Percentiles rank a stretch among this genome's conserved stretches.
phyloP scores from a whole-genome alignment of 768 basidiomycete species.

The Naganishia vaughanmartiniae region DNA sequence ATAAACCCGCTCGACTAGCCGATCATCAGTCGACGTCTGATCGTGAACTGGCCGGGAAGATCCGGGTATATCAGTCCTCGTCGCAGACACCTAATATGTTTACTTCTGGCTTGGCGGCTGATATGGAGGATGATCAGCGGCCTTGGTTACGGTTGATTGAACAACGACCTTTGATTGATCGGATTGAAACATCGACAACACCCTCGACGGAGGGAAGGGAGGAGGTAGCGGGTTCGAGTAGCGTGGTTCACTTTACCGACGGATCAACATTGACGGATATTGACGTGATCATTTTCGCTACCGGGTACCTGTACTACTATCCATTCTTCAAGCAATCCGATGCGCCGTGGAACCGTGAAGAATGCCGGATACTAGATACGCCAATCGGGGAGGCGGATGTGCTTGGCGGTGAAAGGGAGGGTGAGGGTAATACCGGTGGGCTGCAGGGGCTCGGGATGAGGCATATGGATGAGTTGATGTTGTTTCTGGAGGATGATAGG shows the following conservation, averaged over 20 bases:
- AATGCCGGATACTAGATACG: conserved; percentile 29
- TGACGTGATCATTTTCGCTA: conserved; percentile 53
- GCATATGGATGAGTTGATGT: conserved; percentile 49
- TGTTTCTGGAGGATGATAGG: conserved; percentile 51
- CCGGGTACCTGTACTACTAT: conserved; percentile 52
- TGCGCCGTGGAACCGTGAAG: conserved; percentile 43
- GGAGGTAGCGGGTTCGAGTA: conserved; percentile 9
- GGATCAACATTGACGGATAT: conserved; percentile 38
- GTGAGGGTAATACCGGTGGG: conserved; percentile 36
- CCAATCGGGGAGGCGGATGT: conserved; percentile 30
- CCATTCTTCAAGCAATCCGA: conserved; percentile 48
- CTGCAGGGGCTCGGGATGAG: conserved; percentile 46
- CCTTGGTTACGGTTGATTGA: conserved; percentile 44
- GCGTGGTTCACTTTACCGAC: conserved; percentile 45
- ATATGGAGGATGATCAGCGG: conserved; percentile 15
- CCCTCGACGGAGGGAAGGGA: background rate
- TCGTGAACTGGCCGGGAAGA: conserved; percentile 24
- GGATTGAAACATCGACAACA: conserved; percentile 26
- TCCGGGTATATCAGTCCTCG: conserved; percentile 43
- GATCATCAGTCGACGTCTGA: conserved; percentile 33
- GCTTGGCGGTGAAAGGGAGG: conserved; percentile 37
- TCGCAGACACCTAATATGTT: conserved; percentile 31
- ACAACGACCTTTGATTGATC: conserved; percentile 33
- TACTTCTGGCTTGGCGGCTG: background rate
- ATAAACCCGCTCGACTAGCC: conserved; percentile 24